Evolutionary conservation across 495 filamentous ascomycete genomes (phyloP).

Genomic region (Lasiosphaeria hispida): DNA sequence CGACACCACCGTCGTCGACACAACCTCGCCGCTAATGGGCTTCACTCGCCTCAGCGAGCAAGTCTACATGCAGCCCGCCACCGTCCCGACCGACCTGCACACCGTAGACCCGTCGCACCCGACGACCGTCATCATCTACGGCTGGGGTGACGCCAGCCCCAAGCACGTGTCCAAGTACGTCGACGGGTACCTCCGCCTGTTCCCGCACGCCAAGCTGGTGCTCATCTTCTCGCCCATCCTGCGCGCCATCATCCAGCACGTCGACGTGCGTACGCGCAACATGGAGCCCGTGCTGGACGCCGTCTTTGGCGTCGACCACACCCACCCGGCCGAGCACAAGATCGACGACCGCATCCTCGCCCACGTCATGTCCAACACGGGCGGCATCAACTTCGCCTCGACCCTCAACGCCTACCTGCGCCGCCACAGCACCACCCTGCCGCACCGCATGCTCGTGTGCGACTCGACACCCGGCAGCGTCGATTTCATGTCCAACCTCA

Average conservation of each 20-base stretch:
- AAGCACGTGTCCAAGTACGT: constrained; percentile 55
- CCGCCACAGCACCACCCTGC: constrained; percentile 32
- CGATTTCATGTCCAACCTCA: constrained; percentile 46
- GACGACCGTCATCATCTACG: constrained; percentile 45
- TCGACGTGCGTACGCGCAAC: constrained; percentile 39
- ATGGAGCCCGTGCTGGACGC: constrained; percentile 52
- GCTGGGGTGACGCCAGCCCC: constrained; percentile 55
- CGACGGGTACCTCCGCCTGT: constrained; percentile 51
- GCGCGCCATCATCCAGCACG: constrained; percentile 40
- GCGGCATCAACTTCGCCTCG: constrained; percentile 49
- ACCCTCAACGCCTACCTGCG: constrained; percentile 46
- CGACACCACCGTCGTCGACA: not conserved
- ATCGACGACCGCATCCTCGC: constrained; percentile 39
- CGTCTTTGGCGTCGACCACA: not conserved
- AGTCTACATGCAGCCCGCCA: constrained; percentile 12
- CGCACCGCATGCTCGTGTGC: constrained; percentile 45
- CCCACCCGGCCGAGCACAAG: constrained; percentile 1
- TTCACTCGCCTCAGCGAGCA: constrained; percentile 39
- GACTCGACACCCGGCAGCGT: constrained; percentile 54
- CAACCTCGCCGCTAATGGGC: constrained; percentile 24
- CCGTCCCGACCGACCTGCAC: not conserved
- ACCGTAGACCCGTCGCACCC: constrained; percentile 28
- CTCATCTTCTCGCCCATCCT: constrained; percentile 50
- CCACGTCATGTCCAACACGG: constrained; percentile 54
- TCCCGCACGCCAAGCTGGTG: constrained; percentile 43